A percentile compares a stretch with the other conserved stretches of the same genome.
Evolutionary conservation across 208 protist species (phyloP).

Genomic region (Leptomonas pyrrhocoris): DNA sequence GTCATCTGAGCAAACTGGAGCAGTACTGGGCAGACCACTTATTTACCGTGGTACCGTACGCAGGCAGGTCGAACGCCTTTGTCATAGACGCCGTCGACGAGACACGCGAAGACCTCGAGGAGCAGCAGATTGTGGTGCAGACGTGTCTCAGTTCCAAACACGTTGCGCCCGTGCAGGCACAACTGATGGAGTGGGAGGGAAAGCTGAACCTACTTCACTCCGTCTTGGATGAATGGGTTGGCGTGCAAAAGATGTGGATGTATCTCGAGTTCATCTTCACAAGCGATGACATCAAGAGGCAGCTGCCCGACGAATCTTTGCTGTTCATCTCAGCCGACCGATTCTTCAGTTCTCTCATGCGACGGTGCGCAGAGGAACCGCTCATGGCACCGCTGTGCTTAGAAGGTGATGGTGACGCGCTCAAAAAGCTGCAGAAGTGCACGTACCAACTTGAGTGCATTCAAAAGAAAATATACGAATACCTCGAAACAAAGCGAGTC

Average conservation of each 20-base stretch:
- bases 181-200: slow-evolving; percentile 83
- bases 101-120: slow-evolving; percentile 86
- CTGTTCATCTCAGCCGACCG: slow-evolving; percentile 88
- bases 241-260: slow-evolving; percentile 96
- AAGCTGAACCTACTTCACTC: slow-evolving; percentile 78
- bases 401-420: slow-evolving; percentile 57
- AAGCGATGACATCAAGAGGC: slow-evolving; percentile 95
- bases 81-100: slow-evolving; percentile 88
- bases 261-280: slow-evolving; percentile 98
- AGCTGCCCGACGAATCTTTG: slow-evolving; percentile 90
- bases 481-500: slow-evolving; percentile 95
- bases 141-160: slow-evolving; percentile 88
- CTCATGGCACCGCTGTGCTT: slow-evolving; percentile 86
- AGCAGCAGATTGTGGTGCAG: slow-evolving; percentile 88
- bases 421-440: slow-evolving; percentile 89
- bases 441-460: slow-evolving; percentile 92
- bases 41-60: slow-evolving; percentile 75
- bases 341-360: slow-evolving; percentile 91
- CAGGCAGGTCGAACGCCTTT: slow-evolving; percentile 73
- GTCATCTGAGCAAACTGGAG: slow-evolving; percentile 86
- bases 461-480: slow-evolving; percentile 95
- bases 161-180: slow-evolving; percentile 53
- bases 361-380: slow-evolving; percentile 61
- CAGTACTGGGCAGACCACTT: slow-evolving; percentile 64
- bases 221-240: slow-evolving; percentile 94